phyloP scores from a whole-genome alignment of 1,284 basidiomycete species.

The Tranzscheliella williamsii region DNA sequence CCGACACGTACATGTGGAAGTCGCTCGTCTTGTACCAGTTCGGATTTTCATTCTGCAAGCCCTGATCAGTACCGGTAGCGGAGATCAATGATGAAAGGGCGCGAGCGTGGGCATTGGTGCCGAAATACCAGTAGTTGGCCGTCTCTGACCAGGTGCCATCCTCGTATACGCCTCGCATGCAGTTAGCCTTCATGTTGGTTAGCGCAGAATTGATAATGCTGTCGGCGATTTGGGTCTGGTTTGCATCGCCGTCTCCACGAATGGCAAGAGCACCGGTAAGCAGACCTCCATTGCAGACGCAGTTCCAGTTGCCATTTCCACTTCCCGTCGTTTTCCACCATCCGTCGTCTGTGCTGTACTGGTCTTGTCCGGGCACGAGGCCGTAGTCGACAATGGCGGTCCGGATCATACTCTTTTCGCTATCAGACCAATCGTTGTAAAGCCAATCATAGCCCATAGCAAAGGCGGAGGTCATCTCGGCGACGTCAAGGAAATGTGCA shows the following conservation, averaged over 20 bases:
- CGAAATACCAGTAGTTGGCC: constrained; percentile 70
- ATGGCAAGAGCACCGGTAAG: constrained; percentile 89
- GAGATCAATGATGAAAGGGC: constrained; percentile 80
- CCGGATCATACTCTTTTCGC: constrained; percentile 74
- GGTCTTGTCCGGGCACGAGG: constrained; percentile 64
- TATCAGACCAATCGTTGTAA: constrained; percentile 78
- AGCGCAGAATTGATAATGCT: constrained; percentile 72
- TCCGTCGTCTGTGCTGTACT: constrained; percentile 54
- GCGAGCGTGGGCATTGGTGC: constrained; percentile 87
- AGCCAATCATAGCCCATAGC: constrained; percentile 91
- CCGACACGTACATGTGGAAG: constrained; percentile 88
- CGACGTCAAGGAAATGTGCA: constrained; percentile 88
- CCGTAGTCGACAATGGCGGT: constrained; percentile 79
- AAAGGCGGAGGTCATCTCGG: constrained; percentile 71
- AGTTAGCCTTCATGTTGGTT: constrained; percentile 77
- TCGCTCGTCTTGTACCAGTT: constrained; percentile 74
- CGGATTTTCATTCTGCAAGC: constrained; percentile 67
- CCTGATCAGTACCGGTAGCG: constrained; percentile 82
- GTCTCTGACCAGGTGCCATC: constrained; percentile 97
- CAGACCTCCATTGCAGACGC: constrained; percentile 90
- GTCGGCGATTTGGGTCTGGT: constrained; percentile 74
- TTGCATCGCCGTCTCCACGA: constrained; percentile 69
- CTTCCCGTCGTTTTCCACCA: constrained; percentile 64
- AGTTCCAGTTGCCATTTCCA: constrained; percentile 88
- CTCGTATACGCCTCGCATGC: constrained; percentile 67